These are phyloP conservation scores for Trichodelitschia bisporula DNA, from an alignment of 495 filamentous ascomycete species.

Conservation along the genomic window DNA sequence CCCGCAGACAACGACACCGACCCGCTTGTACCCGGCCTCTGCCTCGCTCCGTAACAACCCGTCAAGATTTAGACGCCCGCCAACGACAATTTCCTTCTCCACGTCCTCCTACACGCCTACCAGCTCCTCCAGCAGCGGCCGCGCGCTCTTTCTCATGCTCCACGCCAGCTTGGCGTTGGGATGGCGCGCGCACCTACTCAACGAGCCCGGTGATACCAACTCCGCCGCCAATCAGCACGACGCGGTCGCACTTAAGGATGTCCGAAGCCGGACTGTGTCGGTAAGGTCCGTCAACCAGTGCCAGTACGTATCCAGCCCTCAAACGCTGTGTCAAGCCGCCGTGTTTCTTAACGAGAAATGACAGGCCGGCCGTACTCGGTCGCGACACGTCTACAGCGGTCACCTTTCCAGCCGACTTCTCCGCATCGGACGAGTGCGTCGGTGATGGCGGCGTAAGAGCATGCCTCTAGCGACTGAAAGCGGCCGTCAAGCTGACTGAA, in stretches of 20 bases:
- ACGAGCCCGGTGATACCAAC: slow-evolving; percentile 21
- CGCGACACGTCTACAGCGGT: neutral
- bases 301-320: slow-evolving; percentile 2
- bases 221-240: slow-evolving; percentile 21
- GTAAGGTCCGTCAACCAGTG: slow-evolving; percentile 8
- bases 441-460: neutral
- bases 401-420: too few relatives aligned
- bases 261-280: slow-evolving; percentile 4
- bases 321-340: slow-evolving; percentile 5
- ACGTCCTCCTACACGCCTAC: slow-evolving; percentile 7
- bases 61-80: slow-evolving; percentile 11
- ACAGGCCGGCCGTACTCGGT: slow-evolving; percentile 3
- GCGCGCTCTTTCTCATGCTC: slow-evolving; percentile 5
- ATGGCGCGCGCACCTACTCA: slow-evolving; percentile 10
- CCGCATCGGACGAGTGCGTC: too few relatives aligned
- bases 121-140: slow-evolving; percentile 9
- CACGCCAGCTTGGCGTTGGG: slow-evolving; percentile 18
- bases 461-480: slow-evolving; percentile 7
- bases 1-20: slow-evolving; percentile 20
- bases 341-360: slow-evolving; percentile 5
- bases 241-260: slow-evolving; percentile 4
- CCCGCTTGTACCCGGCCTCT: slow-evolving; percentile 12
- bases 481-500: slow-evolving; percentile 15
- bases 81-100: slow-evolving; percentile 15
- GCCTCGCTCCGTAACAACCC: slow-evolving; percentile 12